These are phyloP conservation scores for Cryptosporidium parvum DNA, from an alignment of 169 alveolate genomes.

Conservation along the genomic window DNA sequence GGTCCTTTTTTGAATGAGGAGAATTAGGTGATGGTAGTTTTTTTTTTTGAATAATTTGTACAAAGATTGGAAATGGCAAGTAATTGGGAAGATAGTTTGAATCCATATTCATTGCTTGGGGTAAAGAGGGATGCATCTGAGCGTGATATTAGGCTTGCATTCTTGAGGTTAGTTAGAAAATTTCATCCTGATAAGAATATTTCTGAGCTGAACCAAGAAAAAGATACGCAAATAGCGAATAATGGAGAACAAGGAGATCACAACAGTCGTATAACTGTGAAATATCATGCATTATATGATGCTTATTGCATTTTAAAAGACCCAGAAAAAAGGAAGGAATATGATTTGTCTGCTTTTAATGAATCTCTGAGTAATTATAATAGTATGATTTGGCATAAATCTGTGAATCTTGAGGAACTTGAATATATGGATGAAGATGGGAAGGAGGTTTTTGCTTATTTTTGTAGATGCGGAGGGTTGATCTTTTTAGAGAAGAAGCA, in stretches of 20 bases:
- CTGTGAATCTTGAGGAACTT: slow-evolving; percentile 24
- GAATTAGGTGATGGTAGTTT: not conserved
- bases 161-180: slow-evolving; percentile 40
- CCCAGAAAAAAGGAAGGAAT: slow-evolving; percentile 54
- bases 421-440: slow-evolving; percentile 24
- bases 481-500: slow-evolving; percentile 23
- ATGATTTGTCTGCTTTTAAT: slow-evolving; percentile 23
- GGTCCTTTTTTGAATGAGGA: not conserved
- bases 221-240: not conserved
- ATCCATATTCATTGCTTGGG: slow-evolving; percentile 51
- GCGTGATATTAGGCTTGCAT: slow-evolving; percentile 62
- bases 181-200: slow-evolving; percentile 64
- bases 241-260: not conserved
- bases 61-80: not conserved
- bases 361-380: not conserved
- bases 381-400: slow-evolving; percentile 41
- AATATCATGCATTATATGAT: slow-evolving; percentile 69
- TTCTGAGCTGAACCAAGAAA: not conserved
- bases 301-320: slow-evolving; percentile 58
- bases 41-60: not conserved
- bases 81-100: not conserved
- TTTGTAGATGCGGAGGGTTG: slow-evolving; percentile 54
- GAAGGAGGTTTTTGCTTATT: not conserved
- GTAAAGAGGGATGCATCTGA: slow-evolving; percentile 56
- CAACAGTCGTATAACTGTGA: not conserved